These are phyloP conservation scores for Fusarium tuaranense DNA, from an alignment of 2,329 filamentous ascomycete genomes.

Conservation along the genomic window DNA sequence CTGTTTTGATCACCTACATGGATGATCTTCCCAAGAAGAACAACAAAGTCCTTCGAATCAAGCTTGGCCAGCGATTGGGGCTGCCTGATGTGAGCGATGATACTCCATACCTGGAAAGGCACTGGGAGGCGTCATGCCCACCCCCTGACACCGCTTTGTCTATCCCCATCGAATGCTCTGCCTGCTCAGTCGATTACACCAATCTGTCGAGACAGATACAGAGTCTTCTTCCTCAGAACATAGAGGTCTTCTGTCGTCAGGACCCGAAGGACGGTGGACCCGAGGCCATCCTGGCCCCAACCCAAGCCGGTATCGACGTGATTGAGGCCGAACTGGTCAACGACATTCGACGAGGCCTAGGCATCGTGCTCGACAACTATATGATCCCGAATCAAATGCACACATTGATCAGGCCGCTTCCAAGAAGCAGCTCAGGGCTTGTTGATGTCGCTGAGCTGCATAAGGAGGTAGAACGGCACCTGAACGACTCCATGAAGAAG, in stretches of 20 bases:
- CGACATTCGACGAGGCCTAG: slow-evolving; percentile 32
- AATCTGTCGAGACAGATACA: slow-evolving; percentile 42
- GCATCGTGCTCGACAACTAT: slow-evolving; percentile 45
- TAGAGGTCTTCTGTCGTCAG: slow-evolving; percentile 32
- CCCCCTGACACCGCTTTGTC: slow-evolving; percentile 59
- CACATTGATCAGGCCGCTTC: slow-evolving; percentile 49
- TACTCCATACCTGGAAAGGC: slow-evolving; percentile 56
- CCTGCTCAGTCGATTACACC: slow-evolving; percentile 50
- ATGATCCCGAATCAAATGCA: slow-evolving; percentile 55
- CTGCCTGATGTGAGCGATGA: slow-evolving; percentile 59
- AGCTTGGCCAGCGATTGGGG: slow-evolving; percentile 60
- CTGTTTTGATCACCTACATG: slow-evolving; percentile 65
- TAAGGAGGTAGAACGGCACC: slow-evolving; percentile 43
- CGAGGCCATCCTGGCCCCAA: slow-evolving; percentile 42
- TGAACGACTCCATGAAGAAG: slow-evolving; percentile 37
- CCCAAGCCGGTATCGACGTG: background rate
- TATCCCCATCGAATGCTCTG: slow-evolving; percentile 51
- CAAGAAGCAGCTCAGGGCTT: slow-evolving; percentile 45
- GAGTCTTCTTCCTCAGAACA: slow-evolving; percentile 21
- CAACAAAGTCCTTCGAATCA: slow-evolving; percentile 69
- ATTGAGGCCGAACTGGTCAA: slow-evolving; percentile 9
- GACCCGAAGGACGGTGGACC: slow-evolving; percentile 6
- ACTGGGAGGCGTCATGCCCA: slow-evolving; percentile 63
- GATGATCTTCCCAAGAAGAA: slow-evolving; percentile 65
- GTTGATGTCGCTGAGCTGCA: slow-evolving; percentile 53